phyloP scores from a whole-genome alignment of 208 protist species.

The Sergeia podlipaevii region DNA sequence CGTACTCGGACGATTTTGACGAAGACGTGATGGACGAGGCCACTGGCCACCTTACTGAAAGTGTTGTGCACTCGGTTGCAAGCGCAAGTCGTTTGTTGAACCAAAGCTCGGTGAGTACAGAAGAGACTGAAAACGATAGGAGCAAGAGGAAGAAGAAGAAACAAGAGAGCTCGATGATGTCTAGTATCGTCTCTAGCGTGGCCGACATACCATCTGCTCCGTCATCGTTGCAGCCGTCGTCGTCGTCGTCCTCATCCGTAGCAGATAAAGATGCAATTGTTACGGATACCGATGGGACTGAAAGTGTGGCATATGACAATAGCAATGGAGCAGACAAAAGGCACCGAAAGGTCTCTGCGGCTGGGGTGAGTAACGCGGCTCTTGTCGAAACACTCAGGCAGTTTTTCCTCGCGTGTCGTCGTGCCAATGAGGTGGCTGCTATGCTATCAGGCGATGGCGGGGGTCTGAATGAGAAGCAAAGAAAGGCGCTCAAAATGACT shows the following conservation, averaged over 20 bases:
- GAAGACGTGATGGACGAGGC: not conserved
- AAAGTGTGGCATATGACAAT: too few species aligned
- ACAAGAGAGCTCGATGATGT: not conserved
- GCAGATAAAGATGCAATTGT: too few species aligned
- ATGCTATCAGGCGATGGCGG: slow-evolving; percentile 5
- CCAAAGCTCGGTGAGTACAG: too few species aligned
- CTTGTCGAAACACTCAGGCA: slow-evolving; percentile 21
- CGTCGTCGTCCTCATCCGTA: too few species aligned
- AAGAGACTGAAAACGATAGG: too few species aligned
- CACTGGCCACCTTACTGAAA: slow-evolving; percentile 1
- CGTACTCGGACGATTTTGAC: slow-evolving; percentile 14
- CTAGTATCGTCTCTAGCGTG: not conserved
- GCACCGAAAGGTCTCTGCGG: too few species aligned
- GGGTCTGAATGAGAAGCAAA: not conserved
- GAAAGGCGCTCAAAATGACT: not conserved
- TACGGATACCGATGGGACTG: too few species aligned
- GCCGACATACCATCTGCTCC: too few species aligned
- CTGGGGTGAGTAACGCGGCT: not conserved
- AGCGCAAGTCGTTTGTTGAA: too few species aligned
- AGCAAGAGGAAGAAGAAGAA: not conserved
- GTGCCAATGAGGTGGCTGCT: slow-evolving; percentile 24
- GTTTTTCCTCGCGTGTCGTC: slow-evolving; percentile 41
- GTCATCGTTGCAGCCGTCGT: too few species aligned
- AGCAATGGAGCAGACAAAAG: too few species aligned
- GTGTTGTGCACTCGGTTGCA: too few species aligned